These are phyloP conservation scores for Backusella sp. DNA, from an alignment of 192 early-diverging fungal genomes.

Conservation along the genomic window DNA sequence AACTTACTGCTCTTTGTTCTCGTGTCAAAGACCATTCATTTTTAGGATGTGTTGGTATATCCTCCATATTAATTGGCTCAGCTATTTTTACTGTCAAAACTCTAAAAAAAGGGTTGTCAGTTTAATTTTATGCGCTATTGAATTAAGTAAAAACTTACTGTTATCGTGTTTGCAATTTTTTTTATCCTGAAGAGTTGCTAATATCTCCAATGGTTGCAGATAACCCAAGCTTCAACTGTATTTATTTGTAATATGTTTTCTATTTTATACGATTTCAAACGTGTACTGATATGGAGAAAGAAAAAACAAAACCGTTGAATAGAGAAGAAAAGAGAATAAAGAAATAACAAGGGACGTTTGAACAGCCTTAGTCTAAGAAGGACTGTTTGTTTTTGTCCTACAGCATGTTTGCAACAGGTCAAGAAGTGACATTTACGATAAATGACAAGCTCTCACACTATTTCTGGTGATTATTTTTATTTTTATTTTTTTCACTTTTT, in stretches of 20 bases:
- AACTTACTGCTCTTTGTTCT: not conserved
- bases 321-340: not conserved
- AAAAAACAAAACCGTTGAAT: not conserved
- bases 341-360: not conserved
- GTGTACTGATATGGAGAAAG: not conserved
- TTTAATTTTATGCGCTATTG: not conserved
- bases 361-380: not conserved
- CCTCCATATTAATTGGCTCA: not conserved
- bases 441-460: constrained; percentile 3
- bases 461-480: not conserved
- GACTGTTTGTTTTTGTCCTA: not conserved
- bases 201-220: not conserved
- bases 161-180: not conserved
- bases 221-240: not conserved
- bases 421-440: not conserved
- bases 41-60: constrained; percentile 9
- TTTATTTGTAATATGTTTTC: not conserved
- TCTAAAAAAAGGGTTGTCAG: not conserved
- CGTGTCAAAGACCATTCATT: not conserved
- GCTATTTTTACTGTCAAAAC: not conserved
- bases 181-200: not conserved
- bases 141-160: not conserved
- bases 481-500: not conserved
- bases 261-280: not conserved
- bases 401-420: not conserved